A percentile compares a stretch with the other conserved stretches of the same genome.
phyloP scores from a whole-genome alignment of 2,329 filamentous ascomycete species.

The Trichoderma koningiopsis region DNA sequence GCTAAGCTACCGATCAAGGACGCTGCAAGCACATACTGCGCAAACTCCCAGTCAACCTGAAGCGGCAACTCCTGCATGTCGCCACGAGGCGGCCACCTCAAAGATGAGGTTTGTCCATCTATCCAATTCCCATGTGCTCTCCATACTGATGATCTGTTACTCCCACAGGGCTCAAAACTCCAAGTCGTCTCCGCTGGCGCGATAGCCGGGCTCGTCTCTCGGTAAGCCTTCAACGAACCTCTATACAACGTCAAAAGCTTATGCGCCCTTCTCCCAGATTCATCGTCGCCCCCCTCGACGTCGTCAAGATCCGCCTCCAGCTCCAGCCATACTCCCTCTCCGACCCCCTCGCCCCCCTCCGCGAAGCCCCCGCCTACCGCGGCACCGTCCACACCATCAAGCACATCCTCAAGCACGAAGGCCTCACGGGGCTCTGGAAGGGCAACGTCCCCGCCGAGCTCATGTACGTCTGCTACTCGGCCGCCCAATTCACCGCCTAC shows the following conservation, averaged over 20 bases:
- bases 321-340: constrained; percentile 85
- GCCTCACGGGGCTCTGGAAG: constrained; percentile 89
- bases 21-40: background rate
- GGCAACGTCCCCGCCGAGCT: constrained; percentile 95
- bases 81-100: constrained; percentile 49
- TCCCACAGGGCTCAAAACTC: constrained; percentile 54
- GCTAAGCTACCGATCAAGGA: constrained; percentile 26
- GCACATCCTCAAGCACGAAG: constrained; percentile 78
- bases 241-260: background rate
- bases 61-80: constrained; percentile 39
- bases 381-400: constrained; percentile 75
- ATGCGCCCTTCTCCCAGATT: constrained; percentile 60
- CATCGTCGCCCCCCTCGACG: constrained; percentile 91
- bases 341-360: constrained; percentile 66
- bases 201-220: constrained; percentile 81
- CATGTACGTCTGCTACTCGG: constrained; percentile 89
- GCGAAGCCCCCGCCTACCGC: constrained; percentile 61
- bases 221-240: constrained; percentile 52
- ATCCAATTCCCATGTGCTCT: background rate
- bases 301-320: constrained; percentile 96
- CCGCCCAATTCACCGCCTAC: constrained; percentile 88
- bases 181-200: constrained; percentile 61
- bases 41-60: constrained; percentile 5
- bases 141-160: background rate
- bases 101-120: constrained; percentile 55